A percentile compares a stretch with the other conserved stretches of the same genome.
Evolutionary conservation across 805 yeast genomes (phyloP).

Genomic region (Suhomyces tanzawaensis): DNA sequence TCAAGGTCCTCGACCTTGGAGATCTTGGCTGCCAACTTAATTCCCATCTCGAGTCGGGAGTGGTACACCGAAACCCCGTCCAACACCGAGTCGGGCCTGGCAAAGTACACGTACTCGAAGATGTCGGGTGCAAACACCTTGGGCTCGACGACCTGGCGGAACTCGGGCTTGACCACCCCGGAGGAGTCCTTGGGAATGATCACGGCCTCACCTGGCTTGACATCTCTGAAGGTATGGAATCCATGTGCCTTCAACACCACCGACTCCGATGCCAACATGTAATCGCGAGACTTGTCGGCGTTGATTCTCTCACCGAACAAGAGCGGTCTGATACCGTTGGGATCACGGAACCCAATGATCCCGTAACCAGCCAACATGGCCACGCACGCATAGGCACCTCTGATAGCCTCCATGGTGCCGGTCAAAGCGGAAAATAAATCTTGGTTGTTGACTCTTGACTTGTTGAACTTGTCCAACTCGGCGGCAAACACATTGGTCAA

Average conservation of each 20-base stretch:
- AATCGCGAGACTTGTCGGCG: conserved; percentile 69
- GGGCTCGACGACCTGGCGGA: conserved; percentile 80
- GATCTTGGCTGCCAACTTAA: conserved; percentile 76
- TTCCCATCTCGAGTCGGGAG: conserved; percentile 92
- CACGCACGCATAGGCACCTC: conserved; percentile 97
- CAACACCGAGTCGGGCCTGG: conserved; percentile 92
- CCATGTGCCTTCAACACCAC: conserved; percentile 94
- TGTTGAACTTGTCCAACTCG: conserved; percentile 86
- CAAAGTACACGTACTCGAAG: conserved; percentile 96
- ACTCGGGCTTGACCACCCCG: conserved; percentile 59
- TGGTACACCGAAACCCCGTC: conserved; percentile 97
- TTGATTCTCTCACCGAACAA: conserved; percentile 78
- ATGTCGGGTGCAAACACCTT: conserved; percentile 88
- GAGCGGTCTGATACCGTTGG: conserved; percentile 93
- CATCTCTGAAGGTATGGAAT: conserved; percentile 73
- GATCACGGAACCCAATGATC: conserved; percentile 92
- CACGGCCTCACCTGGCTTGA: conserved; percentile 95
- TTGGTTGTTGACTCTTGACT: conserved; percentile 85
- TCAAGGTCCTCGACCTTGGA: conserved; percentile 43
- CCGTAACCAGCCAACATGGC: conserved; percentile 97
- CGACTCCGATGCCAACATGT: conserved; percentile 93
- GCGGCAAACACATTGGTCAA: conserved; percentile 87
- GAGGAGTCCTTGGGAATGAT: conserved; percentile 73
- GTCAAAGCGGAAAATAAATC: conserved; percentile 84
- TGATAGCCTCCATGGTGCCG: conserved; percentile 75